Base-by-base conservation (phyloP, 805 yeast species). In the Teunomyces tritomae region DNA sequence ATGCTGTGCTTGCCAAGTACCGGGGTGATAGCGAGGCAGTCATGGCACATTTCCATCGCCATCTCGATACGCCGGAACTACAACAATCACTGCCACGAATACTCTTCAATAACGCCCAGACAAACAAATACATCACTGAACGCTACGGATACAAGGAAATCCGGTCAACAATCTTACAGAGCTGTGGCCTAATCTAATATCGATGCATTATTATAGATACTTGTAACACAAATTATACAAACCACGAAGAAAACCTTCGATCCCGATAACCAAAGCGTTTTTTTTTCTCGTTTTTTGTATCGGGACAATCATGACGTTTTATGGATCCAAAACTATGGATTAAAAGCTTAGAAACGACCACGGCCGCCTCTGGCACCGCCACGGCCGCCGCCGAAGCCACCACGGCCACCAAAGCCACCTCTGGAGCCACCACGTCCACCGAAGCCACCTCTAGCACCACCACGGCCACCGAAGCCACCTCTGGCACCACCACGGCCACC, bases 141-240 rank as follows among this genome's bases (percentile, higher is more conserved):
- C 67, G 84, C 49, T 70, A 73, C 43, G 92, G 91, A 1, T 69
- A 81, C 28, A 73, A 72, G 44, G 80, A 77, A 36, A 57, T 85
- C 9, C 65, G 89, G 44, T 58, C 61, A 20, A 68, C 78, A 1
- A 75, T 85, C 1, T 58, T 83, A 20, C 77, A 81, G 51, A 68
- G 79, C 26, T 81, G 87, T 61, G 84, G 81, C 1, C 57, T 66
- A 24, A 37, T 37, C 40, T 37, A 37, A 37, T 20, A 37, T 37
- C 27, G 40, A 37, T 37, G 40, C 40, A 37, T 37, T 37, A 37
- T 37, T 37, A 37, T 37, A 37, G 40, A 37, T 29, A 37, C 40
- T 33, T 37, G 27, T 37, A 37, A 37, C 40, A 37, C 28, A 17
- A 43, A 40, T 29, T 48, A 34, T 40, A 46, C 41, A 51, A 44